Base-by-base conservation (phyloP, 1,284 basidiomycete genomes). In the Porphyrellus sp. region DNA sequence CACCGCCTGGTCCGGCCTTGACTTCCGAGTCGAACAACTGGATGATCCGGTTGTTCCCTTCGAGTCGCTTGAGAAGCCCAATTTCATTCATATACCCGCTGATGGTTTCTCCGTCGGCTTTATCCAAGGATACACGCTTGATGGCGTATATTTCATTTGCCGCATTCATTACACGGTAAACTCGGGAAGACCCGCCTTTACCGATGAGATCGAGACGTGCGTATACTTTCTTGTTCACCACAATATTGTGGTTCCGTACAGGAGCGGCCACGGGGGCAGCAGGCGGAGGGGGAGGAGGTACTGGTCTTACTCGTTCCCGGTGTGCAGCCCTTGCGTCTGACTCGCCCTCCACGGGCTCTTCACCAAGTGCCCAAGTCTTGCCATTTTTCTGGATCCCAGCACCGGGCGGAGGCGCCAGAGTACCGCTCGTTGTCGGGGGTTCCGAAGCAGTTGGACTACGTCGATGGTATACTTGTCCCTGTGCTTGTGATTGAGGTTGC, bases 81-180 rank as follows among this genome's bases (percentile, higher is more conserved):
- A 97, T 97, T 74, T 98, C 94, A 67, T 97, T 96, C 78, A 91
- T 89, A 70, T 95, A 98, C n/a, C 91, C 89, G 51, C 79, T 81
- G 72, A 94, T 87, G 12, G 92, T 91, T 57, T 95, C 92, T 1
- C 80, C 70, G 60, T 97, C 94, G 6, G 86, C 86, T 62, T 86
- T 86, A 64, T 95, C 91, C 15, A 97, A 76, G 16, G 85, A 80
- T 18, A 97, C 93, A 34, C 88, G 84, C 69, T 97, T 97, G 66
- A 97, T 80, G 12, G 94, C 94, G 63, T 81, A 92, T 37, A 96
- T 78, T 62, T 89, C 85, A 65, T 89, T 89, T 45, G 78, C 74
- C 23, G 78, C 75, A 63, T 83, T 89, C 65, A 95, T 79, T 12
- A 95, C 93, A 25, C 91, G 88, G 70, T 87, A 97, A 20, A 97